Conservation (phyloP, 768 basidiomycete species). For the Auricularia auricula-judae region DNA sequence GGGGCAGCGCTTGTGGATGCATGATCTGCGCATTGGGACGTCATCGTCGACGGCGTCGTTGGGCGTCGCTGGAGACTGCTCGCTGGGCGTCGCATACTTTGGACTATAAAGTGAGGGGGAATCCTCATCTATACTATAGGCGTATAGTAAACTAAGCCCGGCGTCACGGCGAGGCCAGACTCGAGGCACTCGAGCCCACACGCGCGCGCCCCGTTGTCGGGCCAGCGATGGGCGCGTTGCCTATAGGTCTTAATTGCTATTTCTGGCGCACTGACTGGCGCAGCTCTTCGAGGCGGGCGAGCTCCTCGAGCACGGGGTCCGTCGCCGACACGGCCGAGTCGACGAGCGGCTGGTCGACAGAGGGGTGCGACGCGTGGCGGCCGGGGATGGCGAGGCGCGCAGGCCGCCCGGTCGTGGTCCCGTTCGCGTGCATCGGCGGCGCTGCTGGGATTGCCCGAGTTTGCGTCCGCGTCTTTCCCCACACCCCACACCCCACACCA, state of each 20-base stretch:
- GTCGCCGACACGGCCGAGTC: background rate
- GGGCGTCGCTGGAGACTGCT: background rate
- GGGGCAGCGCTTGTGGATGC: conserved; percentile 3
- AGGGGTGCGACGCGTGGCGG: background rate
- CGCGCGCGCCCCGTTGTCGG: background rate
- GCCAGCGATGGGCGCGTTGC: background rate
- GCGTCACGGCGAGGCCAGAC: background rate
- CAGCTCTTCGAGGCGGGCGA: background rate
- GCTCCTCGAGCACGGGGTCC: background rate
- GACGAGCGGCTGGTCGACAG: background rate
- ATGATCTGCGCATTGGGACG: background rate
- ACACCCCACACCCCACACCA: too few relatives aligned
- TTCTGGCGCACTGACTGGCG: background rate
- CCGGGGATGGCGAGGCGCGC: background rate
- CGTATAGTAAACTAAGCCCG: conserved; percentile 38
- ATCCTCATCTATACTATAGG: conserved; percentile 33
- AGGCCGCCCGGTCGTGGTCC: background rate
- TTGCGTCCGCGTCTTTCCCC: background rate
- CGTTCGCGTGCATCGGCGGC: background rate
- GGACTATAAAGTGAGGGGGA: conserved; percentile 19
- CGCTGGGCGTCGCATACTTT: conserved; percentile 10
- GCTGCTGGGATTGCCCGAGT: background rate
- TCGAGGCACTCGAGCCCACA: background rate
- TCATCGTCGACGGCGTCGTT: background rate
- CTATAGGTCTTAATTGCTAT: background rate